Evolutionary conservation across 768 basidiomycete genomes (phyloP).

Genomic region (Termitomyces sp.): DNA sequence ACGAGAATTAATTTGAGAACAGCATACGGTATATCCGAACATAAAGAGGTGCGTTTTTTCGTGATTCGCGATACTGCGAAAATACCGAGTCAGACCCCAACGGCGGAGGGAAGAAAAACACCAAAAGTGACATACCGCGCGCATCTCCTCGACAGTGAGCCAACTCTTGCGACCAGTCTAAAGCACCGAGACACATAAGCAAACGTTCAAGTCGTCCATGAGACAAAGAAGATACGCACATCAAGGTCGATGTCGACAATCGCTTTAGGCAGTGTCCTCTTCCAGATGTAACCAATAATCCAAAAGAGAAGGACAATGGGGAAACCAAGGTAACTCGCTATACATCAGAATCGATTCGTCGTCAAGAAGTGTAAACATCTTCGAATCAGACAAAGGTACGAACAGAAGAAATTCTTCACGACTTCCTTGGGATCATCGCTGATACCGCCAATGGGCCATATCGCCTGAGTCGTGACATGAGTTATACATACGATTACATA

Average conservation of each 20-base stretch:
- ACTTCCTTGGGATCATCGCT: constrained; percentile 18
- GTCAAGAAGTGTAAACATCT: background rate
- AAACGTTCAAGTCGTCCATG: background rate
- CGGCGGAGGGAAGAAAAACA: background rate
- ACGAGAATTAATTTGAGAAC: constrained; percentile 28
- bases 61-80: constrained; percentile 32
- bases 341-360: background rate
- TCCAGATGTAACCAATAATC: constrained; percentile 32
- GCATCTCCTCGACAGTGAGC: constrained; percentile 41
- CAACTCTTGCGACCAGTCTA: constrained; percentile 41
- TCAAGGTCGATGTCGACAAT: constrained; percentile 37
- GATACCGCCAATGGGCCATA: constrained; percentile 36
- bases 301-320: constrained; percentile 37
- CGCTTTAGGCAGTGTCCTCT: constrained; percentile 31
- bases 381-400: constrained; percentile 7
- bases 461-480: constrained; percentile 17
- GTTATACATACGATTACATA: background rate
- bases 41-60: constrained; percentile 28
- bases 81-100: background rate
- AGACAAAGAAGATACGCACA: constrained; percentile 13
- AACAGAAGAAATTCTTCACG: constrained; percentile 34
- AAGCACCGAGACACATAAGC: background rate
- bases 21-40: constrained; percentile 33
- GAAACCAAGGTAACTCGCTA: constrained; percentile 33
- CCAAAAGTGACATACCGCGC: constrained; percentile 21